A percentile compares a stretch with the other conserved stretches of the same genome.
Evolutionary conservation across 352 stramenopile species (phyloP).

Genomic region (Phytophthora hybrid): DNA sequence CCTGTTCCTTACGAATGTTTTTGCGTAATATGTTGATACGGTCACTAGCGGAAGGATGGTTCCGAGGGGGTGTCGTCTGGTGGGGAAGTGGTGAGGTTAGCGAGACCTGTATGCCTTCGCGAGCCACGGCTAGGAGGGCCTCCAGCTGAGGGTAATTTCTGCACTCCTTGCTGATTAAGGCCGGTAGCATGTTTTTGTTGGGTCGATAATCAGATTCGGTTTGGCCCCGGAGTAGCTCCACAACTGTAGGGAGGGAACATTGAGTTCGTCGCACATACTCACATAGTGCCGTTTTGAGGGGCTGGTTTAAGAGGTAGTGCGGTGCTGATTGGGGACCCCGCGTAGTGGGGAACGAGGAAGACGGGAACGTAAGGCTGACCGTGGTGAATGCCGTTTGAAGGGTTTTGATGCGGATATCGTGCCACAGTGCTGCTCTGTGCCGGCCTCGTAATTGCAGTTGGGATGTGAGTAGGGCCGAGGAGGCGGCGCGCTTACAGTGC

Average conservation of each 20-base stretch:
- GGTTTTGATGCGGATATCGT: neutral
- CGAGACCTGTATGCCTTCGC: neutral
- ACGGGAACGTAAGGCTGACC: neutral
- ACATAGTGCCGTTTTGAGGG: neutral
- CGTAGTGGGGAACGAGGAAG: neutral
- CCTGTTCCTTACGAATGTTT: too few relatives aligned
- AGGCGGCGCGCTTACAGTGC: neutral
- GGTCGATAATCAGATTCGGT: conserved; percentile 1
- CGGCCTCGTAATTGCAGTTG: neutral
- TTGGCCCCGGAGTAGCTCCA: conserved; percentile 2
- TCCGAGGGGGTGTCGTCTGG: too few relatives aligned
- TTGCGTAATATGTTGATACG: too few relatives aligned
- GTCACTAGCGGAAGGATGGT: too few relatives aligned
- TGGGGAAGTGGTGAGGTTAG: neutral
- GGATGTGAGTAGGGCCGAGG: neutral
- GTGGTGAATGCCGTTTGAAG: neutral
- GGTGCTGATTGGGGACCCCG: neutral
- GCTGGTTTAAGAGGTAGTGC: neutral
- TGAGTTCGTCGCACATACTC: neutral
- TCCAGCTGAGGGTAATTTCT: neutral
- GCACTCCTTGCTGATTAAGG: neutral
- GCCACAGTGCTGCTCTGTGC: neutral
- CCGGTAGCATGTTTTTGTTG: conserved; percentile 6
- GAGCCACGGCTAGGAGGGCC: neutral
- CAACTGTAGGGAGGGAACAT: neutral